Percentiles rank a stretch among this genome's conserved stretches.
These are phyloP conservation scores for Xylaria sp. DNA, from an alignment of 2,329 filamentous ascomycete species.

Conservation along the genomic window DNA sequence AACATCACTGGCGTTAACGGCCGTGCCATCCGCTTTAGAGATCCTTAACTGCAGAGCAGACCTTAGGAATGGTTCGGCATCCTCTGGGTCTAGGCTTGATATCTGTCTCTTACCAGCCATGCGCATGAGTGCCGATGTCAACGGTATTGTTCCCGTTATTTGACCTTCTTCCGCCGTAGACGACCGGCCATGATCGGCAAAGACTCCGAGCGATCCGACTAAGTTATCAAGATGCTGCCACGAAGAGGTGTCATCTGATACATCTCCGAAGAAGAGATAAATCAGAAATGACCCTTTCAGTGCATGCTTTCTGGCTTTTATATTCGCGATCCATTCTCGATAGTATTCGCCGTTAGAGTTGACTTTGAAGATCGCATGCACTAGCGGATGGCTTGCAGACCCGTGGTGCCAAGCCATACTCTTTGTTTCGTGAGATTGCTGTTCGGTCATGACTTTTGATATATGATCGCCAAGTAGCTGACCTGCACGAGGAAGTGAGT, in stretches of 20 bases:
- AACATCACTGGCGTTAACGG: slow-evolving; percentile 39
- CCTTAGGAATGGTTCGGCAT: slow-evolving; percentile 50
- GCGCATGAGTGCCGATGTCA: slow-evolving; percentile 56
- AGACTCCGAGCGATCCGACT: slow-evolving; percentile 66
- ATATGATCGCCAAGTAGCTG: background rate
- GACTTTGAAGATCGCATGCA: slow-evolving; percentile 45
- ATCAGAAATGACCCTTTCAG: slow-evolving; percentile 67
- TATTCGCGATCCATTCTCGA: slow-evolving; percentile 72
- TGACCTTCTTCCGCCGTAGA: slow-evolving; percentile 43
- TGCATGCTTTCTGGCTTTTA: slow-evolving; percentile 65
- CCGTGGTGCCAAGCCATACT: slow-evolving; percentile 35
- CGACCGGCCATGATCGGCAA: slow-evolving; percentile 45
- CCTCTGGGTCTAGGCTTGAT: slow-evolving; percentile 44
- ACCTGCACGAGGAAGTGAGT: background rate
- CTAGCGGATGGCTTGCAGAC: slow-evolving; percentile 35
- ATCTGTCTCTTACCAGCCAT: slow-evolving; percentile 47
- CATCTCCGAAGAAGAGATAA: slow-evolving; percentile 70
- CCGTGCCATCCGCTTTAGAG: slow-evolving; percentile 37
- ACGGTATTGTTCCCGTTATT: slow-evolving; percentile 56
- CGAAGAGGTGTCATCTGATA: slow-evolving; percentile 48
- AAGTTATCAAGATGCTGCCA: slow-evolving; percentile 63
- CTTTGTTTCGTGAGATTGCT: slow-evolving; percentile 1
- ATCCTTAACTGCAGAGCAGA: slow-evolving; percentile 46
- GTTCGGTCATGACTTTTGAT: background rate
- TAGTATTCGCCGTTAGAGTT: slow-evolving; percentile 50